Base-by-base conservation (phyloP, 2,329 filamentous ascomycete genomes). In the Coniochaeta hoffmannii region DNA sequence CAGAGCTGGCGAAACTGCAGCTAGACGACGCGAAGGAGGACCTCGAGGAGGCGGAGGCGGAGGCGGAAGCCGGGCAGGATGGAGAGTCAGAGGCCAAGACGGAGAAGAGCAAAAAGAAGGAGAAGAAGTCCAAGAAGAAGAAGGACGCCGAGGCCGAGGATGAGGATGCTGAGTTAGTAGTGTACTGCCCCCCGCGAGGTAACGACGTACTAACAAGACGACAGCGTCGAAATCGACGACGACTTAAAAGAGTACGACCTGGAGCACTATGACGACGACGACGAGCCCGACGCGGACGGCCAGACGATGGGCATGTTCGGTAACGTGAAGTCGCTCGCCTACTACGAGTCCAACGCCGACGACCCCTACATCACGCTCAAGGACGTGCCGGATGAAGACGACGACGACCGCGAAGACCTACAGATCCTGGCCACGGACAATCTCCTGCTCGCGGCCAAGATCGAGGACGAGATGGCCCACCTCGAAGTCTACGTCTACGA, bases 401-500 rank as follows among this genome's bases (percentile, higher is more conserved):
- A 96, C 31, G 89, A 96, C 55, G 94, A 97, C 62, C 82, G 91
- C 56, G 90, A 97, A 73, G 93, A 99, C 64, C 80, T 99, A 55
- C 92, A 99, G 72, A 89, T 99, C 61, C 73, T 97, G 61, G 85
- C 90, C 2, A 94, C 90, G 15, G 94, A 99, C 73, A 99, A 97
- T 69, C 78, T 99, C 58, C 80, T 99, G 32, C 77, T 99, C 50
- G 89, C 93, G 11, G 92, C 91, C 61, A 93, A 96, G 74, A 87
- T 97, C 53, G 94, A 99, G 72, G 94, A 99, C 65, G 94, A 99
- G 69, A 86, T 99, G 58, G 93, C 94, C 17, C 93, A 97, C 71
- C 79, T 99, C 26, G 94, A 99, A 71, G 88, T 97, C 19, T 97
- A 97, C 67, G 91, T 99, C 28, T 99, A 97, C 73, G 94, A 99